Conservation (phyloP, 495 filamentous ascomycete species). For the Aspergillus bertholletiae region DNA sequence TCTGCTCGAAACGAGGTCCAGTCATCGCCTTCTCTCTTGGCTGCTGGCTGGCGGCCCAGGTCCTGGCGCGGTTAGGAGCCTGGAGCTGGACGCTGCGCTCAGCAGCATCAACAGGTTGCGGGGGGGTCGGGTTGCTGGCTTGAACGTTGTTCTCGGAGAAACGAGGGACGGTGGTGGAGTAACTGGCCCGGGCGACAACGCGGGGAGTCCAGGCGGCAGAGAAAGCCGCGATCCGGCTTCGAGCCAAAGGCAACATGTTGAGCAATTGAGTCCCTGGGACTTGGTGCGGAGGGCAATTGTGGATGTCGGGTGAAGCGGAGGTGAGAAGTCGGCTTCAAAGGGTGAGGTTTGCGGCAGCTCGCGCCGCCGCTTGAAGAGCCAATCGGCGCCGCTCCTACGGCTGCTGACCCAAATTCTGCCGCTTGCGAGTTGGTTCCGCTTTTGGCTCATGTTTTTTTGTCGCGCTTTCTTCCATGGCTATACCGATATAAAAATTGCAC, state of each 20-base stretch:
- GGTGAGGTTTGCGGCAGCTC: slow-evolving; percentile 24
- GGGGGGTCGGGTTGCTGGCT: slow-evolving; percentile 53
- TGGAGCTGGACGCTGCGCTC: slow-evolving; percentile 63
- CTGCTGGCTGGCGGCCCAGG: slow-evolving; percentile 83
- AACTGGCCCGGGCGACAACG: slow-evolving; percentile 36
- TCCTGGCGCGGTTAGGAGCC: slow-evolving; percentile 76
- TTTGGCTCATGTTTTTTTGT: slow-evolving; percentile 7
- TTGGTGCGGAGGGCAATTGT: slow-evolving; percentile 4
- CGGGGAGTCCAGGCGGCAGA: slow-evolving; percentile 35
- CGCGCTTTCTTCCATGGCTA: slow-evolving; percentile 1
- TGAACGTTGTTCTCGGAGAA: slow-evolving; percentile 48
- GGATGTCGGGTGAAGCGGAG: slow-evolving; percentile 22
- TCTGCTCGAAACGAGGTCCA: slow-evolving; percentile 96
- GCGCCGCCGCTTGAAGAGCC: slow-evolving; percentile 15
- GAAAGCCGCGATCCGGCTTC: slow-evolving; percentile 43
- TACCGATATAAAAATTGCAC: background rate
- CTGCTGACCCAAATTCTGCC: slow-evolving; percentile 20
- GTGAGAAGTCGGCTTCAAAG: slow-evolving; percentile 19
- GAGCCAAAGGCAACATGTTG: slow-evolving; percentile 56
- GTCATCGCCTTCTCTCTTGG: slow-evolving; percentile 78
- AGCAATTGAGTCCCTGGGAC: slow-evolving; percentile 20
- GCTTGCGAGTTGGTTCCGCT: slow-evolving; percentile 10
- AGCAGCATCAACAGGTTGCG: slow-evolving; percentile 46
- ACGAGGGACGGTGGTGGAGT: slow-evolving; percentile 47
- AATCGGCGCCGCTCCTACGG: slow-evolving; percentile 20